These are phyloP conservation scores for Cadophora malorum DNA, from an alignment of 2,329 filamentous ascomycete genomes.

Conservation along the genomic window DNA sequence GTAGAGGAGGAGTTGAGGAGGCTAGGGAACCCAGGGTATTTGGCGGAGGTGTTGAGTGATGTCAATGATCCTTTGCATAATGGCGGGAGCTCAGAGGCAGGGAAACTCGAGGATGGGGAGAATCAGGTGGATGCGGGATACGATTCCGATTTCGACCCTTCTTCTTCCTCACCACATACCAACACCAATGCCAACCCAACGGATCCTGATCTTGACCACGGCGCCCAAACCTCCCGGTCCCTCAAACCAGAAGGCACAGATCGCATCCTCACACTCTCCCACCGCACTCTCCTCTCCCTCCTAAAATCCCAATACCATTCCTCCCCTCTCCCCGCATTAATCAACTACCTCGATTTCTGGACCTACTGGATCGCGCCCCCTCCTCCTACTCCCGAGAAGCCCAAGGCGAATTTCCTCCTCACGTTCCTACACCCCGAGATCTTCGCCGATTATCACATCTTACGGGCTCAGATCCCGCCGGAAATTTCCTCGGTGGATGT, in stretches of 20 bases:
- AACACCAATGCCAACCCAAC: background rate
- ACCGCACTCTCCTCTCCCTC: conserved; percentile 23
- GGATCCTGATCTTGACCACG: conserved; percentile 28
- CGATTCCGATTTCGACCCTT: conserved; percentile 44
- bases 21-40: conserved; percentile 30
- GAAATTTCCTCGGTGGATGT: conserved; percentile 53
- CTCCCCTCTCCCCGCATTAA: conserved; percentile 30
- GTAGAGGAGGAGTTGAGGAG: conserved; percentile 38
- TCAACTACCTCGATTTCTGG: conserved; percentile 38
- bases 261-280: conserved; percentile 29
- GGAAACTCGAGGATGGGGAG: conserved; percentile 41
- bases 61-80: conserved; percentile 23
- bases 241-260: conserved; percentile 35
- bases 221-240: conserved; percentile 29
- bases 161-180: conserved; percentile 21
- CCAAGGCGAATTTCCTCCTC: conserved; percentile 49
- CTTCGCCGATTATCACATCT: conserved; percentile 59
- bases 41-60: conserved; percentile 32
- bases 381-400: conserved; percentile 40
- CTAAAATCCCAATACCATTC: conserved; percentile 22
- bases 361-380: conserved; percentile 41
- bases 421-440: conserved; percentile 65
- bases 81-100: background rate
- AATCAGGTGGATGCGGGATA: conserved; percentile 33
- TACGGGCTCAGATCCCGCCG: conserved; percentile 57